Conservation (phyloP, 208 protist species). For the Borovskyia barvae region DNA sequence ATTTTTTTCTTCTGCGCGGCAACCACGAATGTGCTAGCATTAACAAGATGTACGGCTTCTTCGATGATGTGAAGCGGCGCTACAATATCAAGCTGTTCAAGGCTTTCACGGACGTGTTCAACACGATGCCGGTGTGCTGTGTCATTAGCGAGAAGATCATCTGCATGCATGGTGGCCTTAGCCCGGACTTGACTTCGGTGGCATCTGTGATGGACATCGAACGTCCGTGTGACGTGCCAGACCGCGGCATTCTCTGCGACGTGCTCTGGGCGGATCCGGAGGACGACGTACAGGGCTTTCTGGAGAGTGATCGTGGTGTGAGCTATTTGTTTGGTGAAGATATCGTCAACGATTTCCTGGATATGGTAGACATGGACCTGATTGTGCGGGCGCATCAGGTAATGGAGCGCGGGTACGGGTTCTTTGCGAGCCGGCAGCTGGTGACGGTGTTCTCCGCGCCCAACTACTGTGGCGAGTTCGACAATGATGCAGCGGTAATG, state of each 20-base stretch:
- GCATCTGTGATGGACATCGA: slow-evolving; percentile 94
- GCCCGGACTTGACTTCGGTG: slow-evolving; percentile 94
- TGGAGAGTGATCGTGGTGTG: slow-evolving; percentile 98
- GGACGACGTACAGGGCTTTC: slow-evolving; percentile 92
- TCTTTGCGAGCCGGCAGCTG: slow-evolving; percentile 99
- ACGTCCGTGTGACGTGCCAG: slow-evolving; percentile 98
- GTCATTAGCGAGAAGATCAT: slow-evolving; percentile 99
- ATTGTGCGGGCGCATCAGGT: slow-evolving; percentile 99
- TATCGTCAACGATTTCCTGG: slow-evolving; percentile 97
- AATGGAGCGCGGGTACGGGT: slow-evolving; percentile 98
- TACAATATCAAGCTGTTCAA: slow-evolving; percentile 98
- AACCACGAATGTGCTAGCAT: slow-evolving; percentile 99
- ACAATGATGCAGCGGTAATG: slow-evolving; percentile 97
- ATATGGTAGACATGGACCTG: slow-evolving; percentile 99
- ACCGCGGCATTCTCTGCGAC: slow-evolving; percentile 99
- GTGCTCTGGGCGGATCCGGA: slow-evolving; percentile 98
- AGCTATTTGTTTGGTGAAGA: slow-evolving; percentile 98
- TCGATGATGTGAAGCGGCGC: slow-evolving; percentile 96
- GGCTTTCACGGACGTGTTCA: slow-evolving; percentile 99
- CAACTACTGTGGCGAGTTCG: slow-evolving; percentile 99
- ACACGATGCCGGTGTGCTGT: slow-evolving; percentile 98
- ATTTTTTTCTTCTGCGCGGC: slow-evolving; percentile 98
- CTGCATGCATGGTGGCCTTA: slow-evolving; percentile 99
- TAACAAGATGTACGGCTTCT: slow-evolving; percentile 99
- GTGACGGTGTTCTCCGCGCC: slow-evolving; percentile 99